A percentile compares a stretch with the other conserved stretches of the same genome.
These are phyloP conservation scores for Acacia confusa DNA, from an alignment of 306 rosid genomes.

Conservation along the genomic window DNA sequence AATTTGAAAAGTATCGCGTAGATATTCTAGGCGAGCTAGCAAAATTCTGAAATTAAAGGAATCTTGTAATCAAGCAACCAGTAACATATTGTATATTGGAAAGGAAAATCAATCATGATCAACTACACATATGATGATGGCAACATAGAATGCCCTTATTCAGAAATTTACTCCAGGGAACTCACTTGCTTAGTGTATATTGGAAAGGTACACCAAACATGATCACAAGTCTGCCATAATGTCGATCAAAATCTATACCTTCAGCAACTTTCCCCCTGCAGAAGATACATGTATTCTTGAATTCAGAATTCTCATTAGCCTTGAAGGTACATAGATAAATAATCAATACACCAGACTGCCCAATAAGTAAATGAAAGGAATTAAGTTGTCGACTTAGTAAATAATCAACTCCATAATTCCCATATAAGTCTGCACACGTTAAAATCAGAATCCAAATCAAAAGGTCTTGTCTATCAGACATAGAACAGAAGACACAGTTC, in stretches of 20 bases:
- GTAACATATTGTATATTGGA: neutral
- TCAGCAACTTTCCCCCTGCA: slow-evolving; percentile 72
- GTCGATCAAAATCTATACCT: slow-evolving; percentile 70
- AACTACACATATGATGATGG: neutral
- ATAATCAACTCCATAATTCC: neutral
- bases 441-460: neutral
- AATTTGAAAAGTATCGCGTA: slow-evolving; percentile 72
- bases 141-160: neutral
- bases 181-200: slow-evolving; percentile 74
- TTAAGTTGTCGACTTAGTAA: neutral
- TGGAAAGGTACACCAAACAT: slow-evolving; percentile 74
- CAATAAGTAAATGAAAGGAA: neutral
- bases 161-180: neutral
- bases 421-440: neutral
- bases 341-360: neutral
- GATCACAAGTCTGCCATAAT: slow-evolving; percentile 68
- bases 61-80: neutral
- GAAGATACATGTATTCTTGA: neutral
- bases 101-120: neutral
- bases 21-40: slow-evolving; percentile 63
- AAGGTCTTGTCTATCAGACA: neutral
- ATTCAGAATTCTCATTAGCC: neutral
- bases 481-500: neutral
- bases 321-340: neutral
- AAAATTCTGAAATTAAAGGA: slow-evolving; percentile 52